A percentile compares a stretch with the other conserved stretches of the same genome.
phyloP scores from a whole-genome alignment of 176 grass and related monocot species.

The Dactylis glomerata region DNA sequence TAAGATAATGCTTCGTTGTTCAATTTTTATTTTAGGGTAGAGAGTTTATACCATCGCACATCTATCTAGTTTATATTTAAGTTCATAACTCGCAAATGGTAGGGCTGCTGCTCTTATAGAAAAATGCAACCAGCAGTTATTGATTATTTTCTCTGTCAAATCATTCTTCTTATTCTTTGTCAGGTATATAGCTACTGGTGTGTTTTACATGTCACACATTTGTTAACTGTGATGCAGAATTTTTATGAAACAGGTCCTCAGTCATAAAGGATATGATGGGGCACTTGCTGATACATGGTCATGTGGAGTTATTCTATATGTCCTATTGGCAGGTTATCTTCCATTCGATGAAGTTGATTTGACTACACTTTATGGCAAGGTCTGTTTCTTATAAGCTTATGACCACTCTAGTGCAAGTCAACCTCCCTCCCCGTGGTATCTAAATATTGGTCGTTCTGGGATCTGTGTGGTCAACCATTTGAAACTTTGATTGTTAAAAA shows the following conservation, averaged over 20 bases:
- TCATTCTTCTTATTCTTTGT: slow-evolving; percentile 1
- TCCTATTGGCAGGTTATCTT: slow-evolving; percentile 94
- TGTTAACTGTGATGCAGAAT: not conserved
- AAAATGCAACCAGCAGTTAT: not conserved
- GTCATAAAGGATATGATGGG: slow-evolving; percentile 97
- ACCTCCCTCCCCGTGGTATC: not conserved
- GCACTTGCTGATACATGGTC: slow-evolving; percentile 98
- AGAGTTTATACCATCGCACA: not conserved
- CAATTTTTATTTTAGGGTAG: not conserved
- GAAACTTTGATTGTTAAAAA: not conserved
- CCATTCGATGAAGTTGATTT: slow-evolving; percentile 98
- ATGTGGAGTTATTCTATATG: slow-evolving; percentile 96
- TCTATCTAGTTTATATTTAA: not conserved
- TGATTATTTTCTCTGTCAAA: slow-evolving; percentile 19
- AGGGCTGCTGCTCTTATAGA: not conserved
- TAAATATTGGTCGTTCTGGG: not conserved
- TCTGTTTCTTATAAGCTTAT: slow-evolving; percentile 34
- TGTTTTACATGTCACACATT: slow-evolving; percentile 15
- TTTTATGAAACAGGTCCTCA: slow-evolving; percentile 63
- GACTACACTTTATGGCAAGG: slow-evolving; percentile 95
- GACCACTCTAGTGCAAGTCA: not conserved
- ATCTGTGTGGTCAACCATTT: not conserved
- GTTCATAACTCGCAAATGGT: not conserved
- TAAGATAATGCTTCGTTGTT: not conserved
- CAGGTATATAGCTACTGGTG: slow-evolving; percentile 6